A percentile compares a stretch with the other conserved stretches of the same genome.
These are phyloP conservation scores for Suhomyces pyralidae DNA, from an alignment of 805 yeast species.

Conservation along the genomic window DNA sequence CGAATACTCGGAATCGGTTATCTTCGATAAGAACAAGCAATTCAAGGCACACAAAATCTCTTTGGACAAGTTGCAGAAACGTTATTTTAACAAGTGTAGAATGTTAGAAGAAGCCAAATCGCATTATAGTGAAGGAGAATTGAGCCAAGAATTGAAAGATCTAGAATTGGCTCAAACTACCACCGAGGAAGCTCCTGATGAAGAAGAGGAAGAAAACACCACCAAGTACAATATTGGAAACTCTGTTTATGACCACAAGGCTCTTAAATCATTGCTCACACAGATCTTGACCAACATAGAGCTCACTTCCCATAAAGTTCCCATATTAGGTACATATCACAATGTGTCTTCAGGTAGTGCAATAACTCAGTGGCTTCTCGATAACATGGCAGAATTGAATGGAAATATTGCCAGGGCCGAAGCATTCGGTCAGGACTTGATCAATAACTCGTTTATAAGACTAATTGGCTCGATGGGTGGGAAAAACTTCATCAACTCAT, in stretches of 20 bases:
- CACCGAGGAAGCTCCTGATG: constrained; percentile 9
- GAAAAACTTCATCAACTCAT: constrained; percentile 64
- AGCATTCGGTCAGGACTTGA: constrained; percentile 67
- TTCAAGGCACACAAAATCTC: constrained; percentile 46
- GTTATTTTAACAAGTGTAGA: constrained; percentile 76
- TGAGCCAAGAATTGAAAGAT: constrained; percentile 27
- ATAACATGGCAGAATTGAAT: constrained; percentile 40
- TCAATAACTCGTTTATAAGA: constrained; percentile 57
- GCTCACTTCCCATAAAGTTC: constrained; percentile 52
- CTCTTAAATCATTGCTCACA: constrained; percentile 31
- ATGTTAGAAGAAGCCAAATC: constrained; percentile 63
- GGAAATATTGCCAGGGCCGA: constrained; percentile 60
- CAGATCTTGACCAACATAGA: constrained; percentile 48
- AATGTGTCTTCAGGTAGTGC: constrained; percentile 60
- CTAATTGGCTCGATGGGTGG: constrained; percentile 61
- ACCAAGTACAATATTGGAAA: constrained; percentile 32
- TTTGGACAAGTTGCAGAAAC: constrained; percentile 59
- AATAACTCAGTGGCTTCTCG: constrained; percentile 58
- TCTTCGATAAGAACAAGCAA: constrained; percentile 49
- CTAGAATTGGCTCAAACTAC: constrained; percentile 13
- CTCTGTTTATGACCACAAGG: constrained; percentile 23
- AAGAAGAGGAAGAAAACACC: constrained; percentile 18
- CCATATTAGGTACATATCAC: constrained; percentile 66
- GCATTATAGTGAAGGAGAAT: constrained; percentile 44
- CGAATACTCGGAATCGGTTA: constrained; percentile 53